phyloP scores from a whole-genome alignment of 176 grass and related monocot genomes.

The Thalia dealbata region DNA sequence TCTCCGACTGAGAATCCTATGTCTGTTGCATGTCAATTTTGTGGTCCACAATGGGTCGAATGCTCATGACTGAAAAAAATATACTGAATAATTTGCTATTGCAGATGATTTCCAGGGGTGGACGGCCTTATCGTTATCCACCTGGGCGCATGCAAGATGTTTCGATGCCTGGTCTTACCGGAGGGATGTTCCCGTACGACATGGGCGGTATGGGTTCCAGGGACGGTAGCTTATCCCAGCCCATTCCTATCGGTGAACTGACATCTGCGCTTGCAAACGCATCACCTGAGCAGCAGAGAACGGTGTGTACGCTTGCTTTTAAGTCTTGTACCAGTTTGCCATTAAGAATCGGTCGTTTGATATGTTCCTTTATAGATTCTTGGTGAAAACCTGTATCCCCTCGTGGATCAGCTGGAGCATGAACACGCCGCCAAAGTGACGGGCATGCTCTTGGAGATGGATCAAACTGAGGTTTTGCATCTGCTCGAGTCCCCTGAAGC shows the following conservation, averaged over 20 bases:
- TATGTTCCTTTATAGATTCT: slow-evolving; percentile 41
- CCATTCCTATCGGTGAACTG: slow-evolving; percentile 34
- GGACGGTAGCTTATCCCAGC: slow-evolving; percentile 52
- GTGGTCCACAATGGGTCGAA: not conserved
- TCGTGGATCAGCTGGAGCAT: slow-evolving; percentile 79
- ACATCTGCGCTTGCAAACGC: slow-evolving; percentile 76
- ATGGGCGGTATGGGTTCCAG: slow-evolving; percentile 43
- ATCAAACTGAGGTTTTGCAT: slow-evolving; percentile 84
- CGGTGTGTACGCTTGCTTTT: slow-evolving; percentile 41
- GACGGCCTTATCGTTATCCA: slow-evolving; percentile 66
- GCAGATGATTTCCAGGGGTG: slow-evolving; percentile 67
- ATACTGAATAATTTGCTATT: slow-evolving; percentile 10
- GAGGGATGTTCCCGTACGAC: slow-evolving; percentile 63
- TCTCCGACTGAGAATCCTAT: not conserved
- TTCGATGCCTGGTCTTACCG: slow-evolving; percentile 38
- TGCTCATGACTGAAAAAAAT: not conserved
- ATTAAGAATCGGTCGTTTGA: not conserved
- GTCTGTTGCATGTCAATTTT: not conserved
- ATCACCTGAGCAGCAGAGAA: slow-evolving; percentile 62
- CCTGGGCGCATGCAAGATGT: slow-evolving; percentile 63
- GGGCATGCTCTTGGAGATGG: slow-evolving; percentile 98
- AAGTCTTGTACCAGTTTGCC: not conserved
- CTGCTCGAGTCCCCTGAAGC: slow-evolving; percentile 79
- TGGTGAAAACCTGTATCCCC: slow-evolving; percentile 86
- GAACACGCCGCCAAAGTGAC: slow-evolving; percentile 87